phyloP scores from a whole-genome alignment of 2,329 filamentous ascomycete genomes.

The Colletotrichum eleusines region DNA sequence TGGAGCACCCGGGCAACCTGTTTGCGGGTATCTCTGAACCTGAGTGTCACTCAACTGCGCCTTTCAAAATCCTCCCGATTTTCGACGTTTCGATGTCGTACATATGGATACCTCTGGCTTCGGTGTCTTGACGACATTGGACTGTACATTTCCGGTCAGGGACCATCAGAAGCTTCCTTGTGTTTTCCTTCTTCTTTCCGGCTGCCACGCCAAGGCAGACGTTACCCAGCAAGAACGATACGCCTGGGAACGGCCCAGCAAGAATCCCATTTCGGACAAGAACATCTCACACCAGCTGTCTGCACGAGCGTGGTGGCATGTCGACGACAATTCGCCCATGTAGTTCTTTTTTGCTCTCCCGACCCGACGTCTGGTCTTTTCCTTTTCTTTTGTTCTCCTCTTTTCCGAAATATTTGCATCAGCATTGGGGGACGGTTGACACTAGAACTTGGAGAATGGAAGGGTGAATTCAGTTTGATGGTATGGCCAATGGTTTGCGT shows the following conservation, averaged over 20 bases:
- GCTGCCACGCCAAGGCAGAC: not conserved
- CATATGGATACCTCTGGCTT: slow-evolving; percentile 1
- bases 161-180: not conserved
- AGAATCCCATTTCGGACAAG: not conserved
- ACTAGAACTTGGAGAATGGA: slow-evolving; percentile 17
- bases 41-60: not conserved
- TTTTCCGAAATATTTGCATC: slow-evolving; percentile 17
- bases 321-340: not conserved
- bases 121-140: not conserved
- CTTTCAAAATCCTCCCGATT: slow-evolving; percentile 1
- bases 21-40: not conserved
- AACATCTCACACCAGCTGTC: not conserved
- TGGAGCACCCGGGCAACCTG: not conserved
- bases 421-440: slow-evolving; percentile 19
- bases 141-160: slow-evolving; percentile 20
- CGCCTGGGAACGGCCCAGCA: not conserved
- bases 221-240: not conserved
- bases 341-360: not conserved
- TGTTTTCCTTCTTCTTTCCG: not conserved
- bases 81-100: slow-evolving; percentile 14
- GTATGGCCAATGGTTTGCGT: not conserved
- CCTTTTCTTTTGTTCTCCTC: slow-evolving; percentile 26
- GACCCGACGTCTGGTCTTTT: not conserved
- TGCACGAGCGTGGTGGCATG: not conserved
- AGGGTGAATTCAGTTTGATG: not conserved